Conservation (phyloP, 2,329 filamentous ascomycete species). For the Helminthosporium solani region DNA sequence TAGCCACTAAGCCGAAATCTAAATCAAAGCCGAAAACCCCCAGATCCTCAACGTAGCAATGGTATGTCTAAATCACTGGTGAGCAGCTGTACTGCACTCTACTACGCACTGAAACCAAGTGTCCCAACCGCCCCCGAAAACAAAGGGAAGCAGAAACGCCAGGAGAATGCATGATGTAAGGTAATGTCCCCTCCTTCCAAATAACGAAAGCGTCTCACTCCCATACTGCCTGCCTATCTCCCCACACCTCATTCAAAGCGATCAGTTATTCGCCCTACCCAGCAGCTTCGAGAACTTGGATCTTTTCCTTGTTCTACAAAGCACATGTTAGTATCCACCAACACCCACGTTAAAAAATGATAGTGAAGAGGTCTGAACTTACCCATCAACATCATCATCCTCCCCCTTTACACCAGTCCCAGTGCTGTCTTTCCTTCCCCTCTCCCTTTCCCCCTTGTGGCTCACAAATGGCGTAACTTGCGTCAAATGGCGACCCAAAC, state of each 20-base stretch:
- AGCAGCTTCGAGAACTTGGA: slow-evolving; percentile 5
- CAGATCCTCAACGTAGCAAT: no score
- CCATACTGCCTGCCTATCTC: no score
- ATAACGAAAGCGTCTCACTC: no score
- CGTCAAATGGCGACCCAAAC: slow-evolving; percentile 36
- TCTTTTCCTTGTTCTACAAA: slow-evolving; percentile 1
- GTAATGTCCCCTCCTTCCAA: no score
- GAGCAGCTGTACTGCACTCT: no score
- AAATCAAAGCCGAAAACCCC: no score
- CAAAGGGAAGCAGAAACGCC: no score
- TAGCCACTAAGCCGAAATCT: no score
- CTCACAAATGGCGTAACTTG: slow-evolving; percentile 16
- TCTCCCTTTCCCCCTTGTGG: not conserved
- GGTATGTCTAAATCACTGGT: no score
- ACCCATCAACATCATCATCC: not conserved
- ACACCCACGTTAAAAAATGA: not conserved
- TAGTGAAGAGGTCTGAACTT: not conserved
- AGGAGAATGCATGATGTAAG: no score
- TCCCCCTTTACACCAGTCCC: not conserved
- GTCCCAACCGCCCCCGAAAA: no score
- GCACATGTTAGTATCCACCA: not conserved
- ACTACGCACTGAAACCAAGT: no score
- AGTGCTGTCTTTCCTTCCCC: not conserved
- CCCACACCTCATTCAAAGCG: not conserved
- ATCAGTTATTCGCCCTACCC: not conserved